Evolutionary conservation across 441 rosid species (phyloP).

Genomic region (Isatis lusitanica): DNA sequence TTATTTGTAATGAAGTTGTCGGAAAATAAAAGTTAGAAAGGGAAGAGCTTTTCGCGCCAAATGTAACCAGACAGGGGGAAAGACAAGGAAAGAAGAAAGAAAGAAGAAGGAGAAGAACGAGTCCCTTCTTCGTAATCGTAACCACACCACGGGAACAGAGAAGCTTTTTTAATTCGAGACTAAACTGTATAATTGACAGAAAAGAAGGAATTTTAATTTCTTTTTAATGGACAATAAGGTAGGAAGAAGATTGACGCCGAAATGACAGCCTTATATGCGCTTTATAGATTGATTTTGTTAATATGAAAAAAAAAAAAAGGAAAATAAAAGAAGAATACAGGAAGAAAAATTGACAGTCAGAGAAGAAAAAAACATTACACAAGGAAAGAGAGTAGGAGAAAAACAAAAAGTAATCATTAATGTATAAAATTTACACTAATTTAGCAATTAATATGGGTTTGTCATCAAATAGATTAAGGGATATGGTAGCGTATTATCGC

Average conservation of each 20-base stretch:
- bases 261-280: conserved; percentile 35
- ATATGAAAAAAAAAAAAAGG: not conserved
- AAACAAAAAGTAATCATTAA: conserved; percentile 16
- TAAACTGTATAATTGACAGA: conserved; percentile 18
- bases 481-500: conserved; percentile 30
- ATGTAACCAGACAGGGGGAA: conserved; percentile 12
- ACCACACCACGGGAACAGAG: conserved; percentile 25
- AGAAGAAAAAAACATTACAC: conserved; percentile 2
- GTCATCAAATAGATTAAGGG: conserved; percentile 18
- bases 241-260: conserved; percentile 36
- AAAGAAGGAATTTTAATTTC: conserved; percentile 14
- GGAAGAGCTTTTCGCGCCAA: conserved; percentile 39
- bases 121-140: conserved; percentile 16
- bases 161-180: conserved; percentile 10
- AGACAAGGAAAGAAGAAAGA: not conserved
- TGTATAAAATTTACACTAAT: conserved; percentile 3
- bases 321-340: not conserved
- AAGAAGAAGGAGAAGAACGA: conserved; percentile 23
- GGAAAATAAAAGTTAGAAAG: conserved; percentile 28
- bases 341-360: conserved; percentile 1
- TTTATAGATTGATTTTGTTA: conserved; percentile 19
- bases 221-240: conserved; percentile 24
- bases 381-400: not conserved
- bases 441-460: conserved; percentile 14
- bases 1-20: conserved; percentile 37